phyloP scores from a whole-genome alignment of 2,329 filamentous ascomycete genomes.

The Lojkania enalia region DNA sequence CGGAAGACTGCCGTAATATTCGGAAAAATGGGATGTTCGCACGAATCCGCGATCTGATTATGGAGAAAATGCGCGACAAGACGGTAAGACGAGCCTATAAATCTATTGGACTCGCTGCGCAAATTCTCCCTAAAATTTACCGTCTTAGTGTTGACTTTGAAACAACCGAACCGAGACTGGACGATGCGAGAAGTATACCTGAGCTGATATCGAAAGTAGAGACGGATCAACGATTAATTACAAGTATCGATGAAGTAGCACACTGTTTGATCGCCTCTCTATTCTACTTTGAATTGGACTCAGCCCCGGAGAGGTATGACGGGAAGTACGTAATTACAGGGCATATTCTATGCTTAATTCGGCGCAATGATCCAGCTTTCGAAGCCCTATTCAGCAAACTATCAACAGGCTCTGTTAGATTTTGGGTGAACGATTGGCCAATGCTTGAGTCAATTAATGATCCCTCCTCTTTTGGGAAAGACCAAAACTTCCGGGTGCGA shows the following conservation, averaged over 20 bases:
- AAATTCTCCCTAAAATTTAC: conserved; percentile 7
- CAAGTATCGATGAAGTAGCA: conserved; percentile 13
- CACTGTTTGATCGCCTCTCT: conserved; percentile 16
- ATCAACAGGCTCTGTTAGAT: not conserved
- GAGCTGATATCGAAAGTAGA: conserved; percentile 12
- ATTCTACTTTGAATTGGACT: conserved; percentile 23
- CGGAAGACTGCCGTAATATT: conserved; percentile 10
- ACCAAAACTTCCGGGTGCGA: not conserved
- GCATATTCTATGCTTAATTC: not conserved
- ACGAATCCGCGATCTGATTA: conserved; percentile 10
- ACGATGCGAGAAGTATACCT: conserved; percentile 16
- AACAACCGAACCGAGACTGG: conserved; percentile 13
- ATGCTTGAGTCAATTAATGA: not conserved
- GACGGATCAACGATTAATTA: conserved; percentile 9
- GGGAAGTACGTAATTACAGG: conserved; percentile 5
- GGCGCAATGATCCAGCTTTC: not conserved
- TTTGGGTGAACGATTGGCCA: not conserved
- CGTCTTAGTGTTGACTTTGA: conserved; percentile 15
- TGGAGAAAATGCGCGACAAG: conserved; percentile 19
- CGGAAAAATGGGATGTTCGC: conserved; percentile 15
- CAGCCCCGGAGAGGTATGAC: conserved; percentile 10
- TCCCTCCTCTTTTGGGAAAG: no score
- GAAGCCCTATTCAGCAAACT: not conserved
- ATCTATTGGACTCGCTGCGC: not conserved
- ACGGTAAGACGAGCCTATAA: conserved; percentile 13